These are phyloP conservation scores for Coprinopsis sp. DNA, from an alignment of 768 basidiomycete species.

Conservation along the genomic window DNA sequence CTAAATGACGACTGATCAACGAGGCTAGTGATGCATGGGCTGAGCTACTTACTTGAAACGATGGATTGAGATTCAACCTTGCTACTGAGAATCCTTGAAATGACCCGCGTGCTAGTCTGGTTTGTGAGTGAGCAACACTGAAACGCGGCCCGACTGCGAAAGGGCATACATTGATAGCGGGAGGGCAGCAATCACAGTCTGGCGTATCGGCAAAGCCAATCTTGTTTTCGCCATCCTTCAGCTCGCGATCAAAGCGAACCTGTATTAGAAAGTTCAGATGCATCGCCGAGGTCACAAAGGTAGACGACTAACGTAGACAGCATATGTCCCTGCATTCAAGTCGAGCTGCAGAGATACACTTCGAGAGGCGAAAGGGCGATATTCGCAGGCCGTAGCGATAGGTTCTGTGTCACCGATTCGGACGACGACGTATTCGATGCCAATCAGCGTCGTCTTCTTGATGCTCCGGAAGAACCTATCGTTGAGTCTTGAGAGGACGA, in stretches of 20 bases:
- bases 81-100: no score
- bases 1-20: no score
- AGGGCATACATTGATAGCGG: no score
- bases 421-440: constrained; percentile 41
- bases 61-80: no score
- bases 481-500: constrained; percentile 45
- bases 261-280: neutral
- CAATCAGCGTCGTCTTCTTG: constrained; percentile 27
- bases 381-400: neutral
- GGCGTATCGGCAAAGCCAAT: no score
- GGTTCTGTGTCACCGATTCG: constrained; percentile 27
- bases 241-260: neutral
- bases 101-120: no score
- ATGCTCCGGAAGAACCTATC: constrained; percentile 38
- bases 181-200: no score
- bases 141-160: no score
- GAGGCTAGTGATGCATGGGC: no score
- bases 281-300: neutral
- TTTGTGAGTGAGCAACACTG: no score
- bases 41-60: no score
- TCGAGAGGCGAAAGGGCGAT: neutral
- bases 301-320: neutral
- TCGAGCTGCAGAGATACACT: neutral
- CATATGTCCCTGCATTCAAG: neutral
- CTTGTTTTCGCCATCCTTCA: no score